Conservation (phyloP, 2,329 filamentous ascomycete genomes). For the Stachybotrys chlorohalonatus region DNA sequence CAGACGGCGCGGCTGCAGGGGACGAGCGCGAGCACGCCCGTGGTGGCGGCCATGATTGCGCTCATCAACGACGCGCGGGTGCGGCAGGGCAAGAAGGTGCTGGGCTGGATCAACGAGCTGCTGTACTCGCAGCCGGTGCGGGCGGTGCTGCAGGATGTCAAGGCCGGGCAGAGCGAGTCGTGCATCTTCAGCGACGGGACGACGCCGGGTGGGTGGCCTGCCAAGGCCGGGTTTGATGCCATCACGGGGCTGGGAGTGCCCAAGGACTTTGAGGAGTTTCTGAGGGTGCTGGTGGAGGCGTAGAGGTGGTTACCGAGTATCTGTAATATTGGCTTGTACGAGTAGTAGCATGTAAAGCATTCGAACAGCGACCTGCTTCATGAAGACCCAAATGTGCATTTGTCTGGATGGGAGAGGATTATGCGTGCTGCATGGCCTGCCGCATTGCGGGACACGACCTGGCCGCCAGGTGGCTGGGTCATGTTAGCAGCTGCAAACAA, state of each 20-base stretch:
- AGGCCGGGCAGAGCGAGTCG: constrained; percentile 26
- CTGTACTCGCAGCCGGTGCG: constrained; percentile 32
- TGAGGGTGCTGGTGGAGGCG: constrained; percentile 20
- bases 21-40: constrained; percentile 44
- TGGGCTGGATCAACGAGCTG: constrained; percentile 45
- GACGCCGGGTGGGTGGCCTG: constrained; percentile 32
- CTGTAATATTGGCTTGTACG: too few relatives aligned
- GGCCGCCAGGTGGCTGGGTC: too few relatives aligned
- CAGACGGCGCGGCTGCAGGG: constrained; percentile 21
- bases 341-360: too few relatives aligned
- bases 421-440: too few relatives aligned
- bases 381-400: too few relatives aligned
- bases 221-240: constrained; percentile 34
- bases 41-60: constrained; percentile 44
- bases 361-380: too few relatives aligned
- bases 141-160: constrained; percentile 30
- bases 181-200: constrained; percentile 27
- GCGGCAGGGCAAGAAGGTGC: constrained; percentile 32
- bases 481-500: too few relatives aligned
- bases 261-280: constrained; percentile 28
- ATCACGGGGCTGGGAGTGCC: constrained; percentile 42
- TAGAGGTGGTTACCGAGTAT: neutral
- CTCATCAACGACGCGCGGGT: constrained; percentile 46
- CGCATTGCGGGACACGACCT: too few relatives aligned
- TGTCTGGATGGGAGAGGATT: too few relatives aligned